Conservation (phyloP, 2,329 filamentous ascomycete genomes). For the Paecilomyces dactylethromorphus region DNA sequence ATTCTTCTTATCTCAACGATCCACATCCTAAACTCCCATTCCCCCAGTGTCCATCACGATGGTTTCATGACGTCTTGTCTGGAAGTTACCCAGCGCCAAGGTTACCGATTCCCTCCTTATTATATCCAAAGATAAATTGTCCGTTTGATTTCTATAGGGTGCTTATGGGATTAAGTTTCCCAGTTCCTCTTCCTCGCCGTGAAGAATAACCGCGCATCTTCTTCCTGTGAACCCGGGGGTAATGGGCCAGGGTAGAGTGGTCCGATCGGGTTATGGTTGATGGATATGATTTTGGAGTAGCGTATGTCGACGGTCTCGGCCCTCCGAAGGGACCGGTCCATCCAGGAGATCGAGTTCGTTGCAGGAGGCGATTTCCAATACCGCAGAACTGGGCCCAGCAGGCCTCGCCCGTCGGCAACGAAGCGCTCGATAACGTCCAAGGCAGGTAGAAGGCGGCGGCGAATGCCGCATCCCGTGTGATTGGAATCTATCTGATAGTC, state of each 20-base stretch:
- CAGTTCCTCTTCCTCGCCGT: conserved; percentile 29
- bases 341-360: conserved; percentile 10
- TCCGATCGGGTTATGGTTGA: neutral
- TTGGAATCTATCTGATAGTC: conserved; percentile 37
- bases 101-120: neutral
- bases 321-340: conserved; percentile 6
- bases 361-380: conserved; percentile 11
- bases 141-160: neutral
- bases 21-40: neutral
- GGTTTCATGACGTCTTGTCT: neutral
- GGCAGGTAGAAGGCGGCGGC: conserved; percentile 32
- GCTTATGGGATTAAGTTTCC: conserved; percentile 18
- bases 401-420: conserved; percentile 22
- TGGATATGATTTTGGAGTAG: conserved; percentile 7
- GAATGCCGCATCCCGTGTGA: conserved; percentile 35
- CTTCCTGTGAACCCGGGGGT: conserved; percentile 14
- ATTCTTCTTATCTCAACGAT: neutral
- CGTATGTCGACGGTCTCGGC: conserved; percentile 9
- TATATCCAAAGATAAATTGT: neutral
- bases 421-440: conserved; percentile 34
- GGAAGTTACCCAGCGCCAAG: neutral
- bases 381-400: conserved; percentile 20
- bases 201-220: conserved; percentile 27
- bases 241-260: neutral
- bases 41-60: neutral